phyloP scores from a whole-genome alignment of 345 rosid species.

The Bruguiera gymnorhiza region DNA sequence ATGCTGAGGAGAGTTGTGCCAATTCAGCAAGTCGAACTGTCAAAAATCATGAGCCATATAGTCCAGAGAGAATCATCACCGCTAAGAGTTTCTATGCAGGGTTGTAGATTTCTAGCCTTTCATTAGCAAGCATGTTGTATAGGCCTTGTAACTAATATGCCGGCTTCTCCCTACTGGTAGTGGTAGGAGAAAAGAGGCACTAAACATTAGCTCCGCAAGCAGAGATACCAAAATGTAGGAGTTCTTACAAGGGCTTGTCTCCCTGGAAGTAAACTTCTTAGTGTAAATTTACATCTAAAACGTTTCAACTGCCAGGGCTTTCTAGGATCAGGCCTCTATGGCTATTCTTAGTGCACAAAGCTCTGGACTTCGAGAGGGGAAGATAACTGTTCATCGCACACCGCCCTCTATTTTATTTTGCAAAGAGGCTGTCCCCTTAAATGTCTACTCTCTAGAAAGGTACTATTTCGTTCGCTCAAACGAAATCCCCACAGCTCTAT shows the following conservation, averaged over 20 bases:
- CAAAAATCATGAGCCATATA: slow-evolving; percentile 23
- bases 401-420: no score
- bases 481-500: no score
- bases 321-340: background rate
- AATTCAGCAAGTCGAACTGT: slow-evolving; percentile 13
- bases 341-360: no score
- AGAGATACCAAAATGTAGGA: background rate
- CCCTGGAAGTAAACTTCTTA: background rate
- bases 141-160: background rate
- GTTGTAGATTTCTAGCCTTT: slow-evolving; percentile 51
- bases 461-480: no score
- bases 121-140: background rate
- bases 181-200: slow-evolving; percentile 6
- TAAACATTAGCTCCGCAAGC: slow-evolving; percentile 10
- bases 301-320: background rate
- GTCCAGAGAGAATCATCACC: slow-evolving; percentile 29
- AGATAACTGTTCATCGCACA: no score
- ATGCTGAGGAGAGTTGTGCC: slow-evolving; percentile 23
- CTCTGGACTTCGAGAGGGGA: no score
- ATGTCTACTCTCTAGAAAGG: no score
- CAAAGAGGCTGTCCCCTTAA: no score
- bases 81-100: slow-evolving; percentile 40
- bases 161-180: background rate
- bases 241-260: background rate
- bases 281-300: slow-evolving; percentile 17